Evolutionary conservation across 2,329 filamentous ascomycete genomes (phyloP).

Genomic region (Didymella pinodella): DNA sequence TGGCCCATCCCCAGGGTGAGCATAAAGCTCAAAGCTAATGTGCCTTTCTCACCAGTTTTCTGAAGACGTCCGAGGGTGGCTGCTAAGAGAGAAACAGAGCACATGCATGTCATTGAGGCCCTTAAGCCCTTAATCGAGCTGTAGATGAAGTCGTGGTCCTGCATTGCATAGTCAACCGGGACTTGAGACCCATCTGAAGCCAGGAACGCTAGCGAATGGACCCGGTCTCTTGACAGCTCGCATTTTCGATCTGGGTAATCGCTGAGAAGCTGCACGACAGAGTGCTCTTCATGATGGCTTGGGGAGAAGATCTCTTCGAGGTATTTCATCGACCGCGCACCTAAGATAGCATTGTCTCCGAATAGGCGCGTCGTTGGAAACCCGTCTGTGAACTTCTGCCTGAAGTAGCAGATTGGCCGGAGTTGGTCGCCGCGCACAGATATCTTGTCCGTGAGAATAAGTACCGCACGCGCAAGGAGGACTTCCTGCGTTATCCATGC

Average conservation of each 20-base stretch:
- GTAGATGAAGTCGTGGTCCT: not conserved
- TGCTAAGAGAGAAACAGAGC: not conserved
- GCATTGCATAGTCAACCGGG: not conserved
- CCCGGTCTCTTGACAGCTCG: not conserved
- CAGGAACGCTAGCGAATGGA: not conserved
- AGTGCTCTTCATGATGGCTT: not conserved
- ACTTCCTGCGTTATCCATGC: not conserved
- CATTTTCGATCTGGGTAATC: not conserved
- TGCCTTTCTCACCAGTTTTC: no score
- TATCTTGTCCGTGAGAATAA: not conserved
- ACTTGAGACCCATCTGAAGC: not conserved
- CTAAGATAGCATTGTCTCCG: not conserved
- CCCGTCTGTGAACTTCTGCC: not conserved
- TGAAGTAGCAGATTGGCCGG: not conserved
- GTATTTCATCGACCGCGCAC: not conserved
- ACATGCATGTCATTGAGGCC: not conserved
- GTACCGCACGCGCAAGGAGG: not conserved
- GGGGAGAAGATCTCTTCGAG: not conserved
- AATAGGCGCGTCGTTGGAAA: not conserved
- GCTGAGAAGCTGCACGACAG: not conserved
- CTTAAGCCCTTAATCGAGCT: not conserved
- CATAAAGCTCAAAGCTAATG: no score
- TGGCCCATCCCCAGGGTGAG: no score
- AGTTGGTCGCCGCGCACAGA: not conserved
- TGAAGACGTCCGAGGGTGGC: no score